phyloP scores from a whole-genome alignment of 2,329 filamentous ascomycete genomes.

The Ramichloridium luteum region DNA sequence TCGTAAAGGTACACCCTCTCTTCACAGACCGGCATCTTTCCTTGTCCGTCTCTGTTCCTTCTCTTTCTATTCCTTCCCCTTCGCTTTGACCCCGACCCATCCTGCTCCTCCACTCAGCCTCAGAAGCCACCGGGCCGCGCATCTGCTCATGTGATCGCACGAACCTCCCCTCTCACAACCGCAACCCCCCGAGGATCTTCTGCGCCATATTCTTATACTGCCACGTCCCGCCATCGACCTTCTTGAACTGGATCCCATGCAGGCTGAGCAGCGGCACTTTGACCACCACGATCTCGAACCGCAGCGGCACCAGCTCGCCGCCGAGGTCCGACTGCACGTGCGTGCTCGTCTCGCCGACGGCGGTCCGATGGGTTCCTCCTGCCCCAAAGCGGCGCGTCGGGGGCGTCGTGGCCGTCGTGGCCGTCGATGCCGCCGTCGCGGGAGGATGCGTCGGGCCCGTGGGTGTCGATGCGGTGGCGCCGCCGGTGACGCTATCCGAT shows the following conservation, averaged over 20 bases:
- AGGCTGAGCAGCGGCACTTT: conserved; percentile 88
- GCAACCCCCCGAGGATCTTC: conserved; percentile 77
- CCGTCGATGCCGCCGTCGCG: conserved; percentile 32
- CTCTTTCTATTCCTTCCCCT: too few relatives aligned
- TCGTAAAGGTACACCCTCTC: too few relatives aligned
- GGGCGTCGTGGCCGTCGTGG: conserved; percentile 43
- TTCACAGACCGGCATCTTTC: too few relatives aligned
- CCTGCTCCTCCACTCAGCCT: too few relatives aligned
- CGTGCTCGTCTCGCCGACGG: conserved; percentile 78
- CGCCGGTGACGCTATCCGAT: background rate
- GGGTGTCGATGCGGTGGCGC: background rate
- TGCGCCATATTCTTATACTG: conserved; percentile 98
- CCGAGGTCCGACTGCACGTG: conserved; percentile 85
- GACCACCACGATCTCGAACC: conserved; percentile 94
- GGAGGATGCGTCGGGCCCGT: conserved; percentile 22
- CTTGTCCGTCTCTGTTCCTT: too few relatives aligned
- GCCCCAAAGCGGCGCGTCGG: background rate
- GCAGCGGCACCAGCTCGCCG: conserved; percentile 60
- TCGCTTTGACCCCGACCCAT: too few relatives aligned
- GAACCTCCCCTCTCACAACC: conserved; percentile 45
- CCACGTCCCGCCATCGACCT: conserved; percentile 89
- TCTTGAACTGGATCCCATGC: conserved; percentile 97
- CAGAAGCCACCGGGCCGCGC: too few relatives aligned
- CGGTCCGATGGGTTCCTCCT: conserved; percentile 36
- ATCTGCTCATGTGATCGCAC: too few relatives aligned